Evolutionary conservation across 2,329 filamentous ascomycete species (phyloP), one percentile per base, ranked within the genome.

Genomic region (Cercospora sp.): DNA sequence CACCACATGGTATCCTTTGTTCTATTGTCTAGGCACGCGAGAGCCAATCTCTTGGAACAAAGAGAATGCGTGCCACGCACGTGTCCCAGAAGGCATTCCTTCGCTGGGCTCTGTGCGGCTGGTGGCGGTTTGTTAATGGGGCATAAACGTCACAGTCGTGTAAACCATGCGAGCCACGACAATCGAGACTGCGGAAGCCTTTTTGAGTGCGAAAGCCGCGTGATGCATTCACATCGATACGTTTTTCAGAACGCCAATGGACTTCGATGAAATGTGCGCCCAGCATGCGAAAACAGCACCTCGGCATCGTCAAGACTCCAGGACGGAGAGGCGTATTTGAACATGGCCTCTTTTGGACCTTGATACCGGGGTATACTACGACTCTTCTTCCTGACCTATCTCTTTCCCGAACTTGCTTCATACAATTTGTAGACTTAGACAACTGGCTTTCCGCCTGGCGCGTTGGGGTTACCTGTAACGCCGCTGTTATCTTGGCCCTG

Each of bases 401-500:
- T 34, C 55, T 9, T 21, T 21, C 9, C 0, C 55, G 18, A 24
- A 34, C 32, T n/a, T 53, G 49, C 24, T 30, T 10, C 2, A 9
- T 69, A 74, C 24, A 74, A 72, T 10, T 12, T 12, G 18, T 10
- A 28, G 45, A 24, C 34, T n/a, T 59, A 65, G 51, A 65, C 62
- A 7, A 65, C 62, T 21, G 71, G 70, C 12, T 72, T 65, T 62
- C 74, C 73, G 2, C 70, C 63, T 28, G 72, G 73, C 30, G 71
- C 69, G 9, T 66, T 66, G 51, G 72, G 58, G 64, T 74, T 68
- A n/a, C 75, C 75, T 12, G 65, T 71, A 43, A 71, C 62, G 21
- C 74, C 72, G 13, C 70, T 71, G 26, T 72, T 70, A 13, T 71
- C 69, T 24, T 73, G 75, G 28, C 74, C 65, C 66, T 75, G 67